A percentile compares a stretch with the other conserved stretches of the same genome.
phyloP scores from a whole-genome alignment of 1,139 yeast genomes.

The Spathaspora sp. region DNA sequence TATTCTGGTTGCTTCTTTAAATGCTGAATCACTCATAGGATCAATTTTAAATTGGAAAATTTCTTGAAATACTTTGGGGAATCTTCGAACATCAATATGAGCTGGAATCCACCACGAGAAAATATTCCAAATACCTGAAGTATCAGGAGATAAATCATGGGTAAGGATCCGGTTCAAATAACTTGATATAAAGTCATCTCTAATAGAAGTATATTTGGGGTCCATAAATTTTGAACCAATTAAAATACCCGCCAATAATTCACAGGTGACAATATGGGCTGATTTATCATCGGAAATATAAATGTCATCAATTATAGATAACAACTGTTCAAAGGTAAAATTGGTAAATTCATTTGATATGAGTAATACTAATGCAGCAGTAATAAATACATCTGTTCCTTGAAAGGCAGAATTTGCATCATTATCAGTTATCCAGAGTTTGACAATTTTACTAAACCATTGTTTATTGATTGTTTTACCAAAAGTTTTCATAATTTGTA shows the following conservation, averaged over 20 bases:
- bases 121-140: conserved; percentile 72
- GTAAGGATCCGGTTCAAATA: conserved; percentile 51
- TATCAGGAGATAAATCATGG: conserved; percentile 73
- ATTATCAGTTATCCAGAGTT: conserved; percentile 61
- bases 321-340: conserved; percentile 44
- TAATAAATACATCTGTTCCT: conserved; percentile 57
- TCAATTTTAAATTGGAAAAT: conserved; percentile 52
- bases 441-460: conserved; percentile 59
- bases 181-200: conserved; percentile 48
- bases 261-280: conserved; percentile 62
- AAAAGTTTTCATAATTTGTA: conserved; percentile 39
- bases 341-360: conserved; percentile 42
- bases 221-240: conserved; percentile 43
- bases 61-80: conserved; percentile 50
- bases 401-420: conserved; percentile 64
- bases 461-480: conserved; percentile 49
- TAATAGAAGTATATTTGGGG: conserved; percentile 21
- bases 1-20: conserved; percentile 65
- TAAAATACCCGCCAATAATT: conserved; percentile 58
- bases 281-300: conserved; percentile 65
- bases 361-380: conserved; percentile 46
- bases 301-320: conserved; percentile 47
- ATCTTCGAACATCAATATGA: conserved; percentile 65
- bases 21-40: conserved; percentile 59
- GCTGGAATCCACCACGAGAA: conserved; percentile 75